A percentile compares a stretch with the other conserved stretches of the same genome.
These are phyloP conservation scores for Cronartium quercuum DNA, from an alignment of 1,284 basidiomycete genomes.

Conservation along the genomic window DNA sequence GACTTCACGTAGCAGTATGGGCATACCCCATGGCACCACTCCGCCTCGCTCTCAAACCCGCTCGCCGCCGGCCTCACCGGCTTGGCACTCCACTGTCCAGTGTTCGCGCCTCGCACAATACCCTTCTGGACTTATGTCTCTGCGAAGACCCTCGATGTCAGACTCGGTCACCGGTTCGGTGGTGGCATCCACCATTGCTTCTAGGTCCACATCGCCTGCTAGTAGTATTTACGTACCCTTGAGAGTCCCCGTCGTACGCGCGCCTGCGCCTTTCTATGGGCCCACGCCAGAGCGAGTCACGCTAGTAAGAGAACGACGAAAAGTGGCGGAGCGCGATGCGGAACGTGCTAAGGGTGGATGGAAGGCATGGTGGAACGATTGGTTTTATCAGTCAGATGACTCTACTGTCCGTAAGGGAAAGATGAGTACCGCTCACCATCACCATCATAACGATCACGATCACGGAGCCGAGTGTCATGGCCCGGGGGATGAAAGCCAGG, in stretches of 20 bases:
- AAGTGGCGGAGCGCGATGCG: constrained; percentile 30
- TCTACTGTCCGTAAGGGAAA: constrained; percentile 15
- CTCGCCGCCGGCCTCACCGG: constrained; percentile 3
- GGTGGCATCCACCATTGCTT: constrained; percentile 12
- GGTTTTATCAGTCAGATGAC: constrained; percentile 33
- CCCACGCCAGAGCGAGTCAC: constrained; percentile 28
- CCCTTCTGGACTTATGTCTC: not conserved
- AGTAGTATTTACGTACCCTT: constrained; percentile 29
- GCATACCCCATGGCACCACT: not conserved
- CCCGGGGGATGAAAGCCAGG: not conserved
- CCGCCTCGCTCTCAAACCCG: constrained; percentile 2
- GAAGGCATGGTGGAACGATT: constrained; percentile 37
- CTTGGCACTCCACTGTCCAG: constrained; percentile 8
- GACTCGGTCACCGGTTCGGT: constrained; percentile 4
- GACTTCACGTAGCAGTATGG: not conserved
- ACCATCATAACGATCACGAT: not conserved
- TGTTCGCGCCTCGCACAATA: not conserved
- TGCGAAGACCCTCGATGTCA: not conserved
- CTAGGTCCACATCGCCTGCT: constrained; percentile 26
- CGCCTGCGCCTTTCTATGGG: constrained; percentile 34
- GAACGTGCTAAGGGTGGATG: constrained; percentile 31
- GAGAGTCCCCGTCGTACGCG: constrained; percentile 18
- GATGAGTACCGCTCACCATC: not conserved
- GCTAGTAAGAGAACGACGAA: constrained; percentile 16
- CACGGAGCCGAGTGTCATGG: not conserved